These are phyloP conservation scores for Xerophyta viscosa DNA, from an alignment of 106 monocot species.

Conservation along the genomic window DNA sequence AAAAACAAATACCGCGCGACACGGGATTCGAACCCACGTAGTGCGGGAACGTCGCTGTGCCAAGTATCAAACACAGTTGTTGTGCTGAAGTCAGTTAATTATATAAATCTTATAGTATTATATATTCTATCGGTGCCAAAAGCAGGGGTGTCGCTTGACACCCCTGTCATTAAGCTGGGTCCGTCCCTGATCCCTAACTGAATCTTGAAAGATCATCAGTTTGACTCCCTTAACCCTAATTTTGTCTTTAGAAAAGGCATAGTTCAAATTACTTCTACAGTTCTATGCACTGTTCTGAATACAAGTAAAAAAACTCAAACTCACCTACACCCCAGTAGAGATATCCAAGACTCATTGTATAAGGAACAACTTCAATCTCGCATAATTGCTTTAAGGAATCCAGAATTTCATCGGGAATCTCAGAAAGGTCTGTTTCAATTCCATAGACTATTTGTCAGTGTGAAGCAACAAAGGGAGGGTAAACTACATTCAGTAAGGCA, in stretches of 20 bases:
- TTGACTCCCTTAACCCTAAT: too few species aligned
- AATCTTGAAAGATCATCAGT: too few species aligned
- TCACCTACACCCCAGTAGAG: conserved; percentile 94
- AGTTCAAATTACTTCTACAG: background rate
- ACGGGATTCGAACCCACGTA: too few species aligned
- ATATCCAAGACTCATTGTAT: conserved; percentile 81
- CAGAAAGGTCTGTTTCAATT: conserved; percentile 58
- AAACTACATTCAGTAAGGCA: background rate
- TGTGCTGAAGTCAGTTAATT: too few species aligned
- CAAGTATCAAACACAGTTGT: too few species aligned
- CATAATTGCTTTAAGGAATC: conserved; percentile 56
- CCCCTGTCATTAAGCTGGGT: too few species aligned
- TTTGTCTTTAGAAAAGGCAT: too few species aligned
- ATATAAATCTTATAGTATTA: background rate
- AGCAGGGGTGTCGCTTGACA: too few species aligned
- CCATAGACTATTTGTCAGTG: background rate
- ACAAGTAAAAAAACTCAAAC: conserved; percentile 9
- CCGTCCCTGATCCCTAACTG: too few species aligned
- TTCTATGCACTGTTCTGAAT: background rate
- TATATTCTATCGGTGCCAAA: too few species aligned
- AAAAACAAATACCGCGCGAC: too few species aligned
- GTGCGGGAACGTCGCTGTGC: too few species aligned
- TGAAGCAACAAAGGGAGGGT: background rate
- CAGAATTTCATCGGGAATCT: conserved; percentile 38
- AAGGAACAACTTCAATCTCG: conserved; percentile 52